phyloP scores from a whole-genome alignment of 306 rosid species.

The Pyrus pyrifolia region DNA sequence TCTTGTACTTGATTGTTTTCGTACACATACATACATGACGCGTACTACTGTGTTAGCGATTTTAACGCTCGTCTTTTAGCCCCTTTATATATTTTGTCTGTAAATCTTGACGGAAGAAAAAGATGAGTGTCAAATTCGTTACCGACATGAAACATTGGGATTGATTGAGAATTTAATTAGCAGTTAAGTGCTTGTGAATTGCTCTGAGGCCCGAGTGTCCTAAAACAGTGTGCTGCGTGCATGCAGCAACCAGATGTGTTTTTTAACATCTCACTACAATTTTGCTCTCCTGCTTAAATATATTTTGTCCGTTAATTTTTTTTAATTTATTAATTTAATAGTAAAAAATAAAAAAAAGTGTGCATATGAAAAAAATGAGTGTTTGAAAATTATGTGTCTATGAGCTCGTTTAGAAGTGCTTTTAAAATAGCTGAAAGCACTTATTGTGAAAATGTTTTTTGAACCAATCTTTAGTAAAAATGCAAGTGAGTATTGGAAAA shows the following conservation, averaged over 20 bases:
- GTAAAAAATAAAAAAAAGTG: no score
- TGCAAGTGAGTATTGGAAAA: no score
- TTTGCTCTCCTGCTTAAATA: background rate
- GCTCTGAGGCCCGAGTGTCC: conserved; percentile 17
- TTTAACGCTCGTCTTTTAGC: background rate
- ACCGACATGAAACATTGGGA: background rate
- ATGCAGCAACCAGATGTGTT: background rate
- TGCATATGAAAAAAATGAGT: no score
- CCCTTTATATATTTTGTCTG: background rate
- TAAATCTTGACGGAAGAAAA: background rate
- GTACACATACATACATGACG: background rate
- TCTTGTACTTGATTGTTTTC: background rate
- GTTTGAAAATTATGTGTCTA: no score
- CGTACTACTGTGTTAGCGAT: background rate
- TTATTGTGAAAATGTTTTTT: no score
- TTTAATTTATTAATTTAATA: no score
- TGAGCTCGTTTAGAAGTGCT: no score
- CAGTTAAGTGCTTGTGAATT: conserved; percentile 9
- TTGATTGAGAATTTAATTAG: background rate
- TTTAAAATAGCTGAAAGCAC: no score
- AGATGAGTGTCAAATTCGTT: background rate
- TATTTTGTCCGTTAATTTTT: no score
- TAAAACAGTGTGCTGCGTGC: conserved; percentile 18
- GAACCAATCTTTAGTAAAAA: no score
- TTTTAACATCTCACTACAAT: background rate